phyloP scores from a whole-genome alignment of 768 basidiomycete genomes.

The Russula brevipes region DNA sequence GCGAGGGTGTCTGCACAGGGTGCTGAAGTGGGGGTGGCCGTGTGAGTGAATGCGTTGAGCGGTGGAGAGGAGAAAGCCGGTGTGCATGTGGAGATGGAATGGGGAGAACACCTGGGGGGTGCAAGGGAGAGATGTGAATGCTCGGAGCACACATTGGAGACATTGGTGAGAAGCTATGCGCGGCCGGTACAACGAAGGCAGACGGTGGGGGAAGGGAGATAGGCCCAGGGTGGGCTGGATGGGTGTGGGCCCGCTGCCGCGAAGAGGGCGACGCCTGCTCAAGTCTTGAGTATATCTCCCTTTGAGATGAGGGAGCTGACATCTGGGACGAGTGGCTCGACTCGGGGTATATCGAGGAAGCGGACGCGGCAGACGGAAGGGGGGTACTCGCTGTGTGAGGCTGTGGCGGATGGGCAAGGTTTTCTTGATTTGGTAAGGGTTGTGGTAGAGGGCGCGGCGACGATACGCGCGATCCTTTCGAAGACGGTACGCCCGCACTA shows the following conservation, averaged over 20 bases:
- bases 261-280: conserved; percentile 23
- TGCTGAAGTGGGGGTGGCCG: conserved; percentile 38
- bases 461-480: conserved; percentile 14
- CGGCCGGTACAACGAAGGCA: conserved; percentile 39
- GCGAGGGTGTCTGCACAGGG: conserved; percentile 31
- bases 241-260: conserved; percentile 27
- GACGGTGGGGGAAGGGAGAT: conserved; percentile 63
- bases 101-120: conserved; percentile 2
- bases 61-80: conserved; percentile 35
- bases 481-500: conserved; percentile 16
- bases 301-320: conserved; percentile 4
- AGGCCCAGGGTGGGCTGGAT: conserved; percentile 61
- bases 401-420: conserved; percentile 9
- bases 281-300: not conserved
- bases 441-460: conserved; percentile 12
- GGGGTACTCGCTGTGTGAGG: not conserved
- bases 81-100: conserved; percentile 23
- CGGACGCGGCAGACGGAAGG: not conserved
- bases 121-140: conserved; percentile 18
- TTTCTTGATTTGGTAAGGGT: conserved; percentile 3
- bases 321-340: not conserved
- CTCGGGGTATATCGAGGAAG: not conserved
- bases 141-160: conserved; percentile 30
- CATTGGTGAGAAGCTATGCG: conserved; percentile 29
- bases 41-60: conserved; percentile 32